Base-by-base conservation (phyloP, 495 filamentous ascomycete species). In the Xylaria palmicola region DNA sequence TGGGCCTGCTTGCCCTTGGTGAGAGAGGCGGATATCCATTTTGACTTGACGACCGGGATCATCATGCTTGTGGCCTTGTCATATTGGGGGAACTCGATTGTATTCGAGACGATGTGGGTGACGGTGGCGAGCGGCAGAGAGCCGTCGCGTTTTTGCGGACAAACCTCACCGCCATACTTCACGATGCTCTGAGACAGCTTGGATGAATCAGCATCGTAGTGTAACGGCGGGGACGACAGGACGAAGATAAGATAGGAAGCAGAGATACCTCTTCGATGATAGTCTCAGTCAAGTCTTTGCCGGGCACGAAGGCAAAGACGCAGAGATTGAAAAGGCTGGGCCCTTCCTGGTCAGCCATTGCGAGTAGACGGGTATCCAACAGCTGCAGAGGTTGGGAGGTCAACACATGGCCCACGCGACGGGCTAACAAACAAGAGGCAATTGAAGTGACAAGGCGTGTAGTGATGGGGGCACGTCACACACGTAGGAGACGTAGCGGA, bases 81-180 rank as follows among this genome's bases (percentile, higher is more conserved):
- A 66, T 94, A 98, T 51, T 90, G 83, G 7, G 89, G 88, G 65
- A 99, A 99, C 72, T 98, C 91, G 65, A 90, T 87, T 3, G 90
- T 91, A 45, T 82, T 82, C 41, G 92, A 87, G 63, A 99, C 83
- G 64, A 99, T 88, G 69, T 97, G 92, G 12, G 89, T 96, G 56
- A 88, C 81, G 51, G 84, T 69, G 37, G 74, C 66, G 4, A 90
- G 68, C n/a, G 82, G 78, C 7, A 87, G 79, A 34, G 64, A 74
- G 40, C 73, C 73, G 52, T 77, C 65, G 45, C 64, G 78, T 69
- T 56, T 77, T 1, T 76, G 70, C 36, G 83, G 70, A 48, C 83
- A 22, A 1, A 82, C 73, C 45, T 73, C 72, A 59, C 82, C 88
- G 62, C 84, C 86, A 75, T 86, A 75, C 71, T 80, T 50, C 72